Percentiles rank a stretch among this genome's conserved stretches.
These are phyloP conservation scores for Volvox africanus DNA, from an alignment of 139 green algal genomes.

Conservation along the genomic window DNA sequence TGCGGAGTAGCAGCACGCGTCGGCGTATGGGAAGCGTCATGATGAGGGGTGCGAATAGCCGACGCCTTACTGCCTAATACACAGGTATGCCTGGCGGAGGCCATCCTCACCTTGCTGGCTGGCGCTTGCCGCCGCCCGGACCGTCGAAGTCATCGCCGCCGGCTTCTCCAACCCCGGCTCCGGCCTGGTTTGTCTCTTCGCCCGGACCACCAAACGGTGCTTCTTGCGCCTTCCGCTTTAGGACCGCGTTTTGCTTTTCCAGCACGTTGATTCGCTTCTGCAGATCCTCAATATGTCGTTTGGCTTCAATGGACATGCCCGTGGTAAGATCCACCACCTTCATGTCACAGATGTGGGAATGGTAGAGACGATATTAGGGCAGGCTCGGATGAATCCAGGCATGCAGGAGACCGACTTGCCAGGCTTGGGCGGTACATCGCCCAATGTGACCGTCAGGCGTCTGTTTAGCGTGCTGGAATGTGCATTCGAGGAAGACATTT, in stretches of 20 bases:
- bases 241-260: conserved; percentile 63
- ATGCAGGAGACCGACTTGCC: too few relatives aligned
- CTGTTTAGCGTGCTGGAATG: too few relatives aligned
- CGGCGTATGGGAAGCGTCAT: too few relatives aligned
- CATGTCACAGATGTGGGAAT: too few relatives aligned
- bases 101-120: not conserved
- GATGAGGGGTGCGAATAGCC: too few relatives aligned
- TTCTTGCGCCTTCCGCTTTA: conserved; percentile 49
- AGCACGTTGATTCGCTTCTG: conserved; percentile 66
- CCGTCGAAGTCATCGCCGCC: conserved; percentile 37
- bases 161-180: not conserved
- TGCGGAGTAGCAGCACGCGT: too few relatives aligned
- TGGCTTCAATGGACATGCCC: conserved; percentile 62
- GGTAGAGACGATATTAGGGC: too few relatives aligned
- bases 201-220: not conserved
- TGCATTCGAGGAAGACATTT: too few relatives aligned
- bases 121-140: not conserved
- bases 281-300: conserved; percentile 67
- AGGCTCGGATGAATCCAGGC: too few relatives aligned
- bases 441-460: too few relatives aligned
- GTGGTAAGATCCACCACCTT: conserved; percentile 62
- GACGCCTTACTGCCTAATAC: too few relatives aligned
- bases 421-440: too few relatives aligned
- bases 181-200: not conserved
- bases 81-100: not conserved